Percentiles rank a stretch among this genome's conserved stretches.
These are phyloP conservation scores for Centrapalus pauciflorus DNA, from an alignment of 129 eudicot species.

Conservation along the genomic window DNA sequence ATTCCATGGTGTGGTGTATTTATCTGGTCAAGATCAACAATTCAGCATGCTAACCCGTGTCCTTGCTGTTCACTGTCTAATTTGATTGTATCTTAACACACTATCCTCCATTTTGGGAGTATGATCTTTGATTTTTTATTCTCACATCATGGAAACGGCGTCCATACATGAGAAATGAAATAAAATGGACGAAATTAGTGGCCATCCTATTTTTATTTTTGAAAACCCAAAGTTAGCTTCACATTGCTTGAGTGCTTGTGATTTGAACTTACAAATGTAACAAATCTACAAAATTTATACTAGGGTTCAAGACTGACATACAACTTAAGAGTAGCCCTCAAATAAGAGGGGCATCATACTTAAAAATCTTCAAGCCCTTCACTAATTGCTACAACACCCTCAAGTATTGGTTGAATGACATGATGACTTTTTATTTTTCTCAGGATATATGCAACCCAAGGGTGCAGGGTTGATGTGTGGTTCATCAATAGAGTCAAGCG, in stretches of 20 bases:
- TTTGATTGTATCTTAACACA: background rate
- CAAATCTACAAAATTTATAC: background rate
- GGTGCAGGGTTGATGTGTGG: constrained; percentile 3
- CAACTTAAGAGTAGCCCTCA: background rate
- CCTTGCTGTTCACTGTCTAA: background rate
- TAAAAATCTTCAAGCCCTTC: too few species aligned
- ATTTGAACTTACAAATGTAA: background rate
- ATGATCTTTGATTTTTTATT: background rate
- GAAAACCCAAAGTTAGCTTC: background rate
- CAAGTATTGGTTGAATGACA: background rate
- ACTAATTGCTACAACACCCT: too few species aligned
- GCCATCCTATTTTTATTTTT: background rate
- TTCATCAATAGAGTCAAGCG: constrained; percentile 20
- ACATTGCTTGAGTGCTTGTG: background rate
- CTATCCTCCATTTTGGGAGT: background rate
- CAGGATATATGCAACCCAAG: constrained; percentile 13
- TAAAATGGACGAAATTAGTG: background rate
- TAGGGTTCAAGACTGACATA: background rate
- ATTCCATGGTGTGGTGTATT: background rate
- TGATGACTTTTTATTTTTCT: background rate
- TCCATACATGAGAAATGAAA: background rate
- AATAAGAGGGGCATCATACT: background rate
- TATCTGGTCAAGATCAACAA: background rate
- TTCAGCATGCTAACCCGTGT: background rate
- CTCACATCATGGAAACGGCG: background rate